These are phyloP conservation scores for Pneumocystis sp. DNA, from an alignment of 1,139 yeast species.

Conservation along the genomic window DNA sequence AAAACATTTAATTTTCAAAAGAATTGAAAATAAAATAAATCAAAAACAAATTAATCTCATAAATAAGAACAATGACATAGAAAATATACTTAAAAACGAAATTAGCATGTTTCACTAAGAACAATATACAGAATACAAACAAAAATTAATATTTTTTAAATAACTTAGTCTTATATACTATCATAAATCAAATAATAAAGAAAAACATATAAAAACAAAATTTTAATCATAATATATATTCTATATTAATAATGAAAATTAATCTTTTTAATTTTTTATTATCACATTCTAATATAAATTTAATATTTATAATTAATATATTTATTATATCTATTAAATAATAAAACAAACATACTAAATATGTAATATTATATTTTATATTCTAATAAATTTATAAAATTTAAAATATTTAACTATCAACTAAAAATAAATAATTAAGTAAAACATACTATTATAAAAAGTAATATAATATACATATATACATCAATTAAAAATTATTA, in stretches of 20 bases:
- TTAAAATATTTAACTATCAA: background rate
- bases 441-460: background rate
- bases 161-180: background rate
- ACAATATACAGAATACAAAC: background rate
- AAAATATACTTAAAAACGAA: background rate
- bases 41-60: slow-evolving; percentile 65
- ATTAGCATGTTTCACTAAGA: background rate
- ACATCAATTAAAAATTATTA: background rate
- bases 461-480: background rate
- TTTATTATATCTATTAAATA: background rate
- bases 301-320: too few relatives aligned
- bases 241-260: background rate
- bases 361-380: background rate
- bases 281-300: too few relatives aligned
- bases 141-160: background rate
- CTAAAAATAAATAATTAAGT: background rate
- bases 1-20: background rate
- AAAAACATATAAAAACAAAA: background rate
- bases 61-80: background rate
- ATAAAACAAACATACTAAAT: background rate
- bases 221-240: background rate
- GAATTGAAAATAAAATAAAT: slow-evolving; percentile 39
- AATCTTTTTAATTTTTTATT: too few relatives aligned
- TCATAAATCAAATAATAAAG: background rate
- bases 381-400: too few relatives aligned